Evolutionary conservation across 768 basidiomycete genomes (phyloP).

Genomic region (Polyporus arcularius): DNA sequence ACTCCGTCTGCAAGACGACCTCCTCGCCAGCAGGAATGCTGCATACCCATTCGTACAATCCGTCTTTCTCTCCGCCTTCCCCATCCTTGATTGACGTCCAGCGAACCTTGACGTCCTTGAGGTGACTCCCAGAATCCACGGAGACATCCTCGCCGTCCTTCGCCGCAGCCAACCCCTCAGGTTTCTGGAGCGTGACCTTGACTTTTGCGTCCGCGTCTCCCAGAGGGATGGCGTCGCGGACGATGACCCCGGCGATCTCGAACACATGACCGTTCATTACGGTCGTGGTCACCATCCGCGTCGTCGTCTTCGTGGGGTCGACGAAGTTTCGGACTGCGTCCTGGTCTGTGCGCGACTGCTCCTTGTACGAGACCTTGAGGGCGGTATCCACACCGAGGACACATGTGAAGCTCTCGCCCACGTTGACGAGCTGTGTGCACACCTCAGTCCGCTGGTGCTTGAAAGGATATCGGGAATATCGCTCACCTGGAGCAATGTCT

Average conservation of each 20-base stretch:
- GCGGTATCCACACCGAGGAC: constrained; percentile 47
- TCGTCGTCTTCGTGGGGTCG: constrained; percentile 45
- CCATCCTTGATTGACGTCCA: constrained; percentile 42
- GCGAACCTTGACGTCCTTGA: constrained; percentile 32
- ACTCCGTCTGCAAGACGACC: constrained; percentile 47
- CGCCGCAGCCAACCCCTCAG: not conserved
- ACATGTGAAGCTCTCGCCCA: constrained; percentile 53
- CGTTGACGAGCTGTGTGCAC: constrained; percentile 37
- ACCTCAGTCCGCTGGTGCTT: too few relatives aligned
- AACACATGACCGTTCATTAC: constrained; percentile 29
- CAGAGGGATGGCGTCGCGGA: not conserved
- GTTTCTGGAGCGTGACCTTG: not conserved
- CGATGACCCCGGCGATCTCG: not conserved
- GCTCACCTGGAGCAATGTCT: constrained; percentile 47
- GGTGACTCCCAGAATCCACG: constrained; percentile 39
- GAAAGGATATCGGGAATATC: constrained; percentile 10
- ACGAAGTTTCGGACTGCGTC: constrained; percentile 43
- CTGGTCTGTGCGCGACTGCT: constrained; percentile 38
- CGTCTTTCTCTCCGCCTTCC: constrained; percentile 33
- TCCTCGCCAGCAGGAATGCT: constrained; percentile 43
- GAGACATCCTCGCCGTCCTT: constrained; percentile 40
- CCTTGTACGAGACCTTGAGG: constrained; percentile 41
- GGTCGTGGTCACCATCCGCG: constrained; percentile 40
- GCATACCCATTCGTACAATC: constrained; percentile 54
- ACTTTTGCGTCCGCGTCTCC: not conserved